Conservation (phyloP, 2,329 filamentous ascomycete species). For the Colletotrichum lupini region DNA sequence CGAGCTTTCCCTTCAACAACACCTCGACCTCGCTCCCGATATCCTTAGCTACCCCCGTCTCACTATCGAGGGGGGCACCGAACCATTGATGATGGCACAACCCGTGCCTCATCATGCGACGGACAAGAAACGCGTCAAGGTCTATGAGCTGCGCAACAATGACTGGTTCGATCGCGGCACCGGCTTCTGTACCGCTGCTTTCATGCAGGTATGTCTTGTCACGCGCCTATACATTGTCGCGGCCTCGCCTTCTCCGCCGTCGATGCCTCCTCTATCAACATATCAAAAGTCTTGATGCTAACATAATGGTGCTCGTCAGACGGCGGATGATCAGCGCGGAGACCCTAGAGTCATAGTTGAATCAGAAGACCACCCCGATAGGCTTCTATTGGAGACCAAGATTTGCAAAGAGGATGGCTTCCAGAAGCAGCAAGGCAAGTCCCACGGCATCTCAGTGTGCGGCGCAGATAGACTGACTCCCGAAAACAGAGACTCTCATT, state of each 20-base stretch:
- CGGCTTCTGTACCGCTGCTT: conserved; percentile 88
- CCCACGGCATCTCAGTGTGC: conserved; percentile 39
- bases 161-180: conserved; percentile 99
- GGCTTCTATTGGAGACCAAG: conserved; percentile 86
- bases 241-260: conserved; percentile 13
- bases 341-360: conserved; percentile 91
- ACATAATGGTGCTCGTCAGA: conserved; percentile 47
- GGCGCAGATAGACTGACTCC: conserved; percentile 43
- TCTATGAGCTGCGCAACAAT: conserved; percentile 98
- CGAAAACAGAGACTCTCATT: conserved; percentile 84
- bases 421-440: conserved; percentile 94
- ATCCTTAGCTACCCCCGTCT: conserved; percentile 61
- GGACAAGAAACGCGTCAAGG: conserved; percentile 88
- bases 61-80: conserved; percentile 62
- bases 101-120: conserved; percentile 74
- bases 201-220: conserved; percentile 71
- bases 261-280: neutral
- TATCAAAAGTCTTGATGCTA: conserved; percentile 6
- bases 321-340: conserved; percentile 72
- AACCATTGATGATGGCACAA: conserved; percentile 78
- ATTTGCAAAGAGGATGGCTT: conserved; percentile 96
- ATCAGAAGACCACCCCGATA: conserved; percentile 89
- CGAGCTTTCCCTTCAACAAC: conserved; percentile 69
- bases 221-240: conserved; percentile 6
- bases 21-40: conserved; percentile 66